Base-by-base conservation (phyloP, 73 alveolate species). In the Effrenium voratum region DNA sequence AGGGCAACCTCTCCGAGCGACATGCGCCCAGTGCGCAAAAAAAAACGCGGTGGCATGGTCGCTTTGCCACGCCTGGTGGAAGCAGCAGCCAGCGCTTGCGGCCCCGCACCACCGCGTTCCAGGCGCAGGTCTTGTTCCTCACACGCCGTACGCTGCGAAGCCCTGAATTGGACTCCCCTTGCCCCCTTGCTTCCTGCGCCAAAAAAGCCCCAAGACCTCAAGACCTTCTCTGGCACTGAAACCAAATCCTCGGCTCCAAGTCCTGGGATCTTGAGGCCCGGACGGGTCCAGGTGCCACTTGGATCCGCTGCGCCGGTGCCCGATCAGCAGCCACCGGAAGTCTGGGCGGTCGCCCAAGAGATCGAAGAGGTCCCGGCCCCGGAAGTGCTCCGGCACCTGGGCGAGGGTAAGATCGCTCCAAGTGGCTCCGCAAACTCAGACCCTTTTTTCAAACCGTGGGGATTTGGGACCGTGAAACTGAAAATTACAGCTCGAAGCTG, bases 81-180 rank as follows among this genome's bases (percentile, higher is more conserved):
- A 99, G 87, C 55, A 99, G 60, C 3, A 99, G 93, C 99, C 99
- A 99, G 59, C 99, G 88, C 95, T 99, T 99, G 49, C 99, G 99
- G 2, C 99, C 99, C 84, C 52, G 79, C 70, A 99, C 91, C 83
- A 99, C 99, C 34, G 99, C 99, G 80, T 99, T 99, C 99, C 99
- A 99, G 38, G 99, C 99, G 32, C 99, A 98, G 30, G 99, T 99
- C 76, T 99, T 98, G 93, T 99, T 82, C 50, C 93, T 72, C 4
- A 75, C 5, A 41, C 22, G 2, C 49, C 49, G 50, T 22, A 24
- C 8, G 30, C 30, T 22, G 30, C 15, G 8, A 8, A 22, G 3
- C 30, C 38, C 8, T 22, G 32, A 40, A 36, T 43, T 12, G 44
- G 22, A 19, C 66, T 10, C 66, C 72, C 8, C 72, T 30, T 0